Evolutionary conservation across 768 basidiomycete genomes (phyloP), one percentile per base, ranked within the genome.

Genomic region (Ramaria sp.): DNA sequence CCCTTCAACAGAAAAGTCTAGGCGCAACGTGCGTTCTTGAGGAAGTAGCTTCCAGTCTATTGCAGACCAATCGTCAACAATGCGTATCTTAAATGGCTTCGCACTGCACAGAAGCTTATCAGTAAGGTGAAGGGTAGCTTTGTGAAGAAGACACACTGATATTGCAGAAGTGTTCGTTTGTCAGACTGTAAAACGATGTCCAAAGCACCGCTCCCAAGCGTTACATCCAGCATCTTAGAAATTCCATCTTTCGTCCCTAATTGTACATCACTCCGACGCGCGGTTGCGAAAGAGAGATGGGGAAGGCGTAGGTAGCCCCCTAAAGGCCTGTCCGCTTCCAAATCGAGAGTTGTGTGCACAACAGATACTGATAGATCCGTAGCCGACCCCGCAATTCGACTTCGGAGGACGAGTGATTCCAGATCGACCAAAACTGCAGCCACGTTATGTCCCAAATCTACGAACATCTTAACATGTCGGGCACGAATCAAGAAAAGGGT

Each of bases 391-490:
- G 82, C 83, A 46, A 92, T 68, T 58, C 77, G 78, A 15, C 86
- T 87, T 19, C 83, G 78, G 46, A 92, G 63, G 20, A 85, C 71
- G 9, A 83, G 75, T 51, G 86, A 75, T 22, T 75, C 71, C 54
- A 94, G 71, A 58, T 83, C 76, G 27, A 96, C 72, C 30, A 78
- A 79, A 49, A 88, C 72, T 30, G 75, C 76, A 56, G 85, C 84
- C 62, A 97, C 93, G 1, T 88, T 87, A 64, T 89, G 87, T 7
- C 91, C 91, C 27, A 97, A 79, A 65, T 96, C 89, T 6, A 88
- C 78, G 49, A 84, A 81, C 39, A 96, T 72, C 33, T 79, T 78
- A 54, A 93, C 80, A 49, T 77, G 78, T 20, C 90, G 81, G 48
- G 93, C 73, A 34, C 87, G 83, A 54, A 92, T 63, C 13, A 93